Base-by-base conservation (phyloP, 345 rosid genomes). In the Angophora floribunda region DNA sequence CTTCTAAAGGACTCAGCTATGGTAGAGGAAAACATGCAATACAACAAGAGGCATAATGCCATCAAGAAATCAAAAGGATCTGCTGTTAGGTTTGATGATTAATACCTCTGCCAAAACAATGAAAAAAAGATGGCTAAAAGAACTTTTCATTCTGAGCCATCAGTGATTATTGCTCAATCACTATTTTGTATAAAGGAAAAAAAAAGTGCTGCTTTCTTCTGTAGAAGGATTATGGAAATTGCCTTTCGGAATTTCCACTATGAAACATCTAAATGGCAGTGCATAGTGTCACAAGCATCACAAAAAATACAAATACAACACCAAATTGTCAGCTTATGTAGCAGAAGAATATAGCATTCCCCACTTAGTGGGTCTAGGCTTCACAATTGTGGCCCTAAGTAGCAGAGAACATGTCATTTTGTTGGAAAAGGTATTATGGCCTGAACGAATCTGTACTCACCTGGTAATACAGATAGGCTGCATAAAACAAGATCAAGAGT, bases 391-490 rank as follows among this genome's bases (percentile, higher is more conserved):
- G 24, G 65, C 10, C 26, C n/a, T 13, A 26, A 59, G 30, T 59
- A 59, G 65, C 30, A 59, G 65, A 26, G 65, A n/a, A 59, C 26
- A 28, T 59, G 10, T 59, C 5, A 59, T n/a, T 13, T 21, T 55
- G 61, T 55, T 7, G 21, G 61, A 55, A 55, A 55, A 55, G 22
- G 5, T 2, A 55, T 55, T 59, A 59, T 6, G 65, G 30, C 15
- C 65, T 6, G 24, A 59, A 59, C 19, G 36, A 44, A 36, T 45
- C 70, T 87, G 85, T 52, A 89, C 80, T 63, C 91, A 96, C 99
- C 99, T 97, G 99, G 89, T 97, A 96, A 91, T 97, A 97, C 85
- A 97, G 93, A 88, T 97, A 97, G 75, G 98, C 96, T 49, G 97
- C 96, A 92, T 95, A 95, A 91, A 96, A 97, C 91, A 97, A 89